Conservation (phyloP, 139 green algal species). For the Chlamydomonas applanata region DNA sequence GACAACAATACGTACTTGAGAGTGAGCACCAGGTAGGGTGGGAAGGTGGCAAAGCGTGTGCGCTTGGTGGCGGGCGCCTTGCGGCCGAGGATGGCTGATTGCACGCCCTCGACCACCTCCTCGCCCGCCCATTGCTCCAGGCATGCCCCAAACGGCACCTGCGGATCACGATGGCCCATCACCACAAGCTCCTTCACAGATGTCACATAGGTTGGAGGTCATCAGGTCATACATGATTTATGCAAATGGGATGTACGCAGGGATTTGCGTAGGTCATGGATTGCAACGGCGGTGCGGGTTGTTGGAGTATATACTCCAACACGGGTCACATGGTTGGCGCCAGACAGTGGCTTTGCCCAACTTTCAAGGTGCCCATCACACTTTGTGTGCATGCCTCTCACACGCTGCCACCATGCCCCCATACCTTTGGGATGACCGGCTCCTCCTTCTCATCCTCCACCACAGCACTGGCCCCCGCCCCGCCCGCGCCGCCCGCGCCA, state of each 20-base stretch:
- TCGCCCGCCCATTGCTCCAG: conserved; percentile 63
- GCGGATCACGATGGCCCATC: background rate
- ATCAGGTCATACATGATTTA: too few species aligned
- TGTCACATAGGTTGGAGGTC: too few species aligned
- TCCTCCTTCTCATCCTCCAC: conserved; percentile 19
- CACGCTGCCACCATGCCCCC: too few species aligned
- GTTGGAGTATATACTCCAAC: too few species aligned
- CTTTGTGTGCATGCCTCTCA: too few species aligned
- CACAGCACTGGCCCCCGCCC: too few species aligned
- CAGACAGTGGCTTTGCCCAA: background rate
- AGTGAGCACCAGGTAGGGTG: conserved; percentile 81
- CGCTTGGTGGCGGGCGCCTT: conserved; percentile 41
- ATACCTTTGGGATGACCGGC: conserved; percentile 31
- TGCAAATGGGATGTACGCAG: too few species aligned
- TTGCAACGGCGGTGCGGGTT: too few species aligned
- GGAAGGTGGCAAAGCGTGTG: conserved; percentile 82
- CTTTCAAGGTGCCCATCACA: background rate
- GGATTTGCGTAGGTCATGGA: too few species aligned
- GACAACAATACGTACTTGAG: background rate
- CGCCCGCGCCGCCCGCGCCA: background rate
- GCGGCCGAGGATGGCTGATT: conserved; percentile 65
- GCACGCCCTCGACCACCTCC: conserved; percentile 80
- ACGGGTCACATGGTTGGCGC: background rate
- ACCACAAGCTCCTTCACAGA: too few species aligned
- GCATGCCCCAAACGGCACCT: conserved; percentile 87